Evolutionary conservation across 306 rosid genomes (phyloP).

Genomic region (Dryas alaskensis): DNA sequence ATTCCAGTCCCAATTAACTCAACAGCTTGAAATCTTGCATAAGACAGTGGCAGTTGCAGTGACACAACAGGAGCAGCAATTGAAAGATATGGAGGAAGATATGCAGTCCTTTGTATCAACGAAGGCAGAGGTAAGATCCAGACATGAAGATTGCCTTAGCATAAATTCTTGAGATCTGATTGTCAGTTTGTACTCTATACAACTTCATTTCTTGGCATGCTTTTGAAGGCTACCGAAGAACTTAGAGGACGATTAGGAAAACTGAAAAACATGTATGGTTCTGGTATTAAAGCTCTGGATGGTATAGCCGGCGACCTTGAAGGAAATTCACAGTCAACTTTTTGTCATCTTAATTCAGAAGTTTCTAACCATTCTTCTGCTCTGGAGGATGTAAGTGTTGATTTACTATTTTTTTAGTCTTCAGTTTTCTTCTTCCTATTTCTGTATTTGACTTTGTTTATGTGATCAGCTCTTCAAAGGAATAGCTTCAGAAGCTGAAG

Average conservation of each 20-base stretch:
- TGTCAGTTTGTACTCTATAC: not conserved
- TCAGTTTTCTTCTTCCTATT: constrained; percentile 7
- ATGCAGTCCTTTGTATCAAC: constrained; percentile 86
- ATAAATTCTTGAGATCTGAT: constrained; percentile 13
- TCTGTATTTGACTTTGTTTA: constrained; percentile 34
- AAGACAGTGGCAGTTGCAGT: constrained; percentile 90
- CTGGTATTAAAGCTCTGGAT: constrained; percentile 81
- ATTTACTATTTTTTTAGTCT: constrained; percentile 8
- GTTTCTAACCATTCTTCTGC: constrained; percentile 88
- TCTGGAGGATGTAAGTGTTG: constrained; percentile 72
- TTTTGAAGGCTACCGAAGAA: constrained; percentile 83
- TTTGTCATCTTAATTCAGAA: constrained; percentile 72
- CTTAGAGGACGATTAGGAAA: constrained; percentile 70
- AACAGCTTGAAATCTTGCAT: constrained; percentile 88
- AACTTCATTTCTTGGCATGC: constrained; percentile 22
- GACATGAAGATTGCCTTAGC: constrained; percentile 16
- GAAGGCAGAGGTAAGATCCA: constrained; percentile 61
- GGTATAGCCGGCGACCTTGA: constrained; percentile 78
- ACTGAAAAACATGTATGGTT: constrained; percentile 70
- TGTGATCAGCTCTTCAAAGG: constrained; percentile 84
- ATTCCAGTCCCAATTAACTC: constrained; percentile 76
- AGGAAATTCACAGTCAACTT: constrained; percentile 77
- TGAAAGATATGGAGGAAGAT: constrained; percentile 89
- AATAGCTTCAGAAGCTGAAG: constrained; percentile 91
- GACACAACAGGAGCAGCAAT: constrained; percentile 83